A percentile compares a stretch with the other conserved stretches of the same genome.
These are phyloP conservation scores for Peronospora farinosa DNA, from an alignment of 352 stramenopile species.

Conservation along the genomic window DNA sequence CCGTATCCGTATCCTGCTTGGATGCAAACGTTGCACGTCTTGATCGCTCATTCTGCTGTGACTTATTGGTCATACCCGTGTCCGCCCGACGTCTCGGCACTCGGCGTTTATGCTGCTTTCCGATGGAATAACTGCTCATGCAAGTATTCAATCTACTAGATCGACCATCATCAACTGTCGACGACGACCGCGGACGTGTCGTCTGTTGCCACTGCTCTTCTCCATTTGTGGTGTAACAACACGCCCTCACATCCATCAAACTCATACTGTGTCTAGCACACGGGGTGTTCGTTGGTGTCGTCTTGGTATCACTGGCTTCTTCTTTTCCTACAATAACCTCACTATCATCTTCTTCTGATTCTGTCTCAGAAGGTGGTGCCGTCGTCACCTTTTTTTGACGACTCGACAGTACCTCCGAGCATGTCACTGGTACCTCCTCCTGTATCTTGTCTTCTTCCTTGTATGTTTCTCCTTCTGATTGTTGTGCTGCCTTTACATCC, in stretches of 20 bases:
- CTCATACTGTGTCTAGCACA: constrained; percentile 14
- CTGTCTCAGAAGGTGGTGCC: constrained; percentile 39
- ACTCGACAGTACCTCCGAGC: constrained; percentile 7
- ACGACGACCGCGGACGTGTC: constrained; percentile 24
- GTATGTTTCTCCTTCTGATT: constrained; percentile 1
- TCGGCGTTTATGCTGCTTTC: constrained; percentile 20
- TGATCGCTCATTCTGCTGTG: constrained; percentile 19
- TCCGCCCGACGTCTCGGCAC: constrained; percentile 19
- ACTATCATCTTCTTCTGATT: constrained; percentile 50
- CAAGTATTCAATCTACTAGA: background rate
- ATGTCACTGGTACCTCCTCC: constrained; percentile 8
- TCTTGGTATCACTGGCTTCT: background rate
- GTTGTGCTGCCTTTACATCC: background rate
- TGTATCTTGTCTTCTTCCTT: constrained; percentile 6
- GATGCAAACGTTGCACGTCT: constrained; percentile 26
- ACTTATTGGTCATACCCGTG: constrained; percentile 7
- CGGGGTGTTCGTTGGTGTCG: background rate
- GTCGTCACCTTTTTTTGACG: constrained; percentile 16
- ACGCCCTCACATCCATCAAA: constrained; percentile 15
- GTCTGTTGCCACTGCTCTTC: constrained; percentile 11
- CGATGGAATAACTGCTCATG: background rate
- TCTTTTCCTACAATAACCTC: constrained; percentile 6
- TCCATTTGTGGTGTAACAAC: constrained; percentile 17
- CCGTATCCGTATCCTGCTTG: constrained; percentile 26
- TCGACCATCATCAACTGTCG: constrained; percentile 11